Base-by-base conservation (phyloP, 257 asterid species). In the Mitragyna speciosa region DNA sequence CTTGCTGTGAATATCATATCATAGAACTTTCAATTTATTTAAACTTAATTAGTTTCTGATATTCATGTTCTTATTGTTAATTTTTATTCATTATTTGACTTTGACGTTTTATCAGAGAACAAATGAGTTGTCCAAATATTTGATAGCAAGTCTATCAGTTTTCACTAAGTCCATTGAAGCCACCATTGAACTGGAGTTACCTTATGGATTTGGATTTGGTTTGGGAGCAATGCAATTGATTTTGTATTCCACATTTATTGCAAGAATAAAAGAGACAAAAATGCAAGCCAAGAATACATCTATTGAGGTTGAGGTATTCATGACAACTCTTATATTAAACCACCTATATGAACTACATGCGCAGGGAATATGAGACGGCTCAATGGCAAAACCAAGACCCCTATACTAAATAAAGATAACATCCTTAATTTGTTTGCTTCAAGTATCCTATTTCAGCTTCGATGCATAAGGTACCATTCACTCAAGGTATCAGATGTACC, bases 161-260 rank as follows among this genome's bases (percentile, higher is more conserved):
- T 43, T 43, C n/a, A 7, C 6, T 7, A 67, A 0, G 28, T 5
- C 9, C 7, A 45, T 22, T 6, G 33, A 24, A 12, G 14, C 6
- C 33, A 7, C 39, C 4, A 4, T 36, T n/a, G n/a, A n/a, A 5
- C 71, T 85, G 84, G 89, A 92, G 98, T 80, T 92, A 72, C 93
- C 95, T 0, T 91, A 92, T 79, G 97, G 96, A 12, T 90, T 94
- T 49, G 98, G 98, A 76, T 73, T 91, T 73, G 83, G 85, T 0
- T 52, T 94, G 79, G 97, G 97, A 82, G 76, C 92, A 74, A 51
- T 90, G 82, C 98, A 94, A 80, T 85, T 94, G 78, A 81, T 85
- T 2, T 65, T 94, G 74, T 89, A 92, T 51, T 88, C 85, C 0
- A 88, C n/a, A n/a, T n/a, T n/a, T n/a, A n/a, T n/a, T n/a, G n/a